These are phyloP conservation scores for Penicillium daleae DNA, from an alignment of 495 filamentous ascomycete species.

Conservation along the genomic window DNA sequence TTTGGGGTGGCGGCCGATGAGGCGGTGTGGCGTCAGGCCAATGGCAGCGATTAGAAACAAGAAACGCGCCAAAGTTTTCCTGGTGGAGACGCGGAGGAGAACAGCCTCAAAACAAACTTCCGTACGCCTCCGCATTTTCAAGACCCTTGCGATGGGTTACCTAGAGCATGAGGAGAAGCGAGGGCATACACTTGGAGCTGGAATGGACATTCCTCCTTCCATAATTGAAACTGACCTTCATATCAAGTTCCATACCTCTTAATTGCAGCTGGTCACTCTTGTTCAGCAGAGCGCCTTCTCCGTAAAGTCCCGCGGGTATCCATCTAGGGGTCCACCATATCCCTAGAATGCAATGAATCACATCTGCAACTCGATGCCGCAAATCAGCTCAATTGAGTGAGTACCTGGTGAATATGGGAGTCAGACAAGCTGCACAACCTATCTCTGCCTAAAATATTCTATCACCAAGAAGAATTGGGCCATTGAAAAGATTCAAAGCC, in stretches of 20 bases:
- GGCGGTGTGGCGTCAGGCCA: slow-evolving; percentile 24
- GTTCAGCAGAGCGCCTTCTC: slow-evolving; percentile 19
- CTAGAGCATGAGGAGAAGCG: not conserved
- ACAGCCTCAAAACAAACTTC: slow-evolving; percentile 12
- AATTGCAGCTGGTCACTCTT: not conserved
- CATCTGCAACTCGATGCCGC: slow-evolving; percentile 17
- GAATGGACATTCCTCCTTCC: not conserved
- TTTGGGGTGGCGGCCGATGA: slow-evolving; percentile 17
- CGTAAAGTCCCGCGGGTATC: slow-evolving; percentile 34
- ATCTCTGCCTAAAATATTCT: not conserved
- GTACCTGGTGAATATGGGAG: not conserved
- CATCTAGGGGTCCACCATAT: slow-evolving; percentile 31
- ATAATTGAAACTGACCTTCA: not conserved
- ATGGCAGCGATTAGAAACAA: slow-evolving; percentile 4
- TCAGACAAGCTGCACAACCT: not conserved
- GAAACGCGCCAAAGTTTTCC: slow-evolving; percentile 25
- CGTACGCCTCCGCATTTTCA: slow-evolving; percentile 27
- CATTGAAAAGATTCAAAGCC: not conserved
- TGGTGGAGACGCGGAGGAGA: slow-evolving; percentile 24
- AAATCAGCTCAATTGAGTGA: not conserved
- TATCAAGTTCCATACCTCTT: not conserved
- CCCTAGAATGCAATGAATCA: slow-evolving; percentile 31
- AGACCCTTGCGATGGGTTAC: not conserved
- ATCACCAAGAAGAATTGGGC: not conserved
- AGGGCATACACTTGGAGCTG: not conserved